A percentile compares a stretch with the other conserved stretches of the same genome.
Conservation (phyloP, 2,329 filamentous ascomycete genomes). For the Berkeleyomyces rouxiae region DNA sequence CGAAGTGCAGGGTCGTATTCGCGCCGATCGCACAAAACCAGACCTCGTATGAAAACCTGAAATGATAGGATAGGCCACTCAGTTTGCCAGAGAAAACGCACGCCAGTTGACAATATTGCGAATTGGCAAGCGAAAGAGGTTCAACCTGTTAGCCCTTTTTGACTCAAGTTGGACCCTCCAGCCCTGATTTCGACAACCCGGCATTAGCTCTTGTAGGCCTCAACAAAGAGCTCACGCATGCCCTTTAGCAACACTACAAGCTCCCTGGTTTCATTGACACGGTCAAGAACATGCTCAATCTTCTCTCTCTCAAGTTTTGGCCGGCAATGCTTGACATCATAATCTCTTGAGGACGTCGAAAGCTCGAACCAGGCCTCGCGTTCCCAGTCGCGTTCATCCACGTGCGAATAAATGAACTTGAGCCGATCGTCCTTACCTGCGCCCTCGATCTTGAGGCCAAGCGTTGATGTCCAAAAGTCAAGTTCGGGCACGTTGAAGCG, state of each 20-base stretch:
- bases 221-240: constrained; percentile 65
- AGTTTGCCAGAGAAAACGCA: not conserved
- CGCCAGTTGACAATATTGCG: not conserved
- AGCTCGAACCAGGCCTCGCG: constrained; percentile 89
- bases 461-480: constrained; percentile 85
- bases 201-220: constrained; percentile 34
- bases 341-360: constrained; percentile 63
- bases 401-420: constrained; percentile 76
- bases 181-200: not conserved
- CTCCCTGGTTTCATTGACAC: constrained; percentile 66
- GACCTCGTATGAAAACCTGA: not conserved
- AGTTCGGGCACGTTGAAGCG: constrained; percentile 85
- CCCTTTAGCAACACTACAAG: constrained; percentile 58
- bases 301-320: constrained; percentile 70
- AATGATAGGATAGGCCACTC: not conserved
- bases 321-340: constrained; percentile 63
- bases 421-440: constrained; percentile 69
- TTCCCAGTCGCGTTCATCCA: constrained; percentile 77
- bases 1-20: not conserved
- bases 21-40: too few species aligned
- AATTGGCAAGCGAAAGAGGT: not conserved
- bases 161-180: not conserved
- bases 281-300: constrained; percentile 59
- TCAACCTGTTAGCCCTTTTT: not conserved
- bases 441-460: constrained; percentile 80